Conservation (phyloP, 306 rosid genomes). For the Carpinus viminea region DNA sequence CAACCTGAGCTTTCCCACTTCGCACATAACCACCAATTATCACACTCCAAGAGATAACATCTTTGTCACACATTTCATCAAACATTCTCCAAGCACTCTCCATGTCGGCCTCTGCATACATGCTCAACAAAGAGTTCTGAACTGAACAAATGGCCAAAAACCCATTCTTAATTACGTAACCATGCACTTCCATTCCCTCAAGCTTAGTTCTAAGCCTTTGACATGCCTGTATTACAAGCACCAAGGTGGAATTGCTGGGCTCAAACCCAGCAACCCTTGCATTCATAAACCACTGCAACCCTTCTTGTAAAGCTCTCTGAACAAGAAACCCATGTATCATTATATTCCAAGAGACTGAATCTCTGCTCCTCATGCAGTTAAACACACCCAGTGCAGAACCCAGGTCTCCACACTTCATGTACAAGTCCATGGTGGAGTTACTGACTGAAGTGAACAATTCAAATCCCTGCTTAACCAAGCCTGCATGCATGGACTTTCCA, state of each 20-base stretch:
- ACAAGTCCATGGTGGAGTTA: slow-evolving; percentile 46
- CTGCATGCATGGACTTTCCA: slow-evolving; percentile 40
- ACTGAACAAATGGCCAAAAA: slow-evolving; percentile 27
- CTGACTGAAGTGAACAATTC: slow-evolving; percentile 39
- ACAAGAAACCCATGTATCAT: slow-evolving; percentile 39
- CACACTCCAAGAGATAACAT: slow-evolving; percentile 50
- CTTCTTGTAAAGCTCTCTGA: slow-evolving; percentile 28
- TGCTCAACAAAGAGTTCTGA: slow-evolving; percentile 40
- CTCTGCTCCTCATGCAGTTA: slow-evolving; percentile 24
- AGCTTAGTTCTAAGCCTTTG: slow-evolving; percentile 21
- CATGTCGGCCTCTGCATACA: slow-evolving; percentile 35
- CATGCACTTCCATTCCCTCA: slow-evolving; percentile 36
- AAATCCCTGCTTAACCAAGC: slow-evolving; percentile 38
- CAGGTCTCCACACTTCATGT: slow-evolving; percentile 36
- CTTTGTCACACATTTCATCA: slow-evolving; percentile 48
- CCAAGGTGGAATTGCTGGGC: slow-evolving; percentile 48
- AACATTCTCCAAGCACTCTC: slow-evolving; percentile 35
- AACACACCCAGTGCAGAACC: slow-evolving; percentile 40
- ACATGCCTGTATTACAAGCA: slow-evolving; percentile 47
- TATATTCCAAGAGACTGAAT: slow-evolving; percentile 52
- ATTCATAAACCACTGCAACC: slow-evolving; percentile 39
- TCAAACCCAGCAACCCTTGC: slow-evolving; percentile 34
- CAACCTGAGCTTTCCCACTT: slow-evolving; percentile 31
- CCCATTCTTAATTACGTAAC: slow-evolving; percentile 29
- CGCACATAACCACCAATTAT: slow-evolving; percentile 44